Conservation (phyloP, 2,329 filamentous ascomycete species). For the Ascochyta koolunga region DNA sequence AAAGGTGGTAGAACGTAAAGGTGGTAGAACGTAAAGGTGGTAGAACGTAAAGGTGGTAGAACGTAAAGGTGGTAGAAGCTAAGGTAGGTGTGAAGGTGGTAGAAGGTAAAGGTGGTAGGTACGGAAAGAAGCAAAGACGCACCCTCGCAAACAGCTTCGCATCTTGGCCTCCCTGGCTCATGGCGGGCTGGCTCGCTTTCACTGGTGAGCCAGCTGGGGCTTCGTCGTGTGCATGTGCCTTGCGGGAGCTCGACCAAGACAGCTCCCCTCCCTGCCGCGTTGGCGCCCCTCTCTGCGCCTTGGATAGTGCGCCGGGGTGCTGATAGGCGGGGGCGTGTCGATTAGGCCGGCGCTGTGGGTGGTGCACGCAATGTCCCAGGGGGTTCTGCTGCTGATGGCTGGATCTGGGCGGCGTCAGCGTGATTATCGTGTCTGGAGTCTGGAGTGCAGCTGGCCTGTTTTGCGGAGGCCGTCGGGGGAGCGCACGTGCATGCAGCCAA, state of each 20-base stretch:
- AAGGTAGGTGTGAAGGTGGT: too few relatives aligned
- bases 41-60: too few relatives aligned
- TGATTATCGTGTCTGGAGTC: too few relatives aligned
- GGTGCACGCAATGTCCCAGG: not conserved
- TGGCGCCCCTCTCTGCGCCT: conserved; percentile 35
- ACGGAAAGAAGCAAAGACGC: conserved; percentile 51
- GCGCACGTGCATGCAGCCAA: conserved; percentile 28
- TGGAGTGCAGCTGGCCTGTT: conserved; percentile 10
- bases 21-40: too few relatives aligned
- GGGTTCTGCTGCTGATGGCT: not conserved
- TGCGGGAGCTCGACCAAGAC: conserved; percentile 28
- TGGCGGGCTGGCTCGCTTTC: conserved; percentile 48
- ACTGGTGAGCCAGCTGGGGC: conserved; percentile 15
- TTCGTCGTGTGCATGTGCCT: conserved; percentile 39
- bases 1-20: too few relatives aligned
- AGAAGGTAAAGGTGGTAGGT: too few relatives aligned
- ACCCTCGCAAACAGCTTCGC: conserved; percentile 99
- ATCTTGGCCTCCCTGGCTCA: conserved; percentile 81
- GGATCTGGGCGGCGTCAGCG: conserved; percentile 5
- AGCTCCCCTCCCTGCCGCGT: conserved; percentile 32
- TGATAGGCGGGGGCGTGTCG: conserved; percentile 19
- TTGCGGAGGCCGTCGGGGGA: conserved; percentile 30
- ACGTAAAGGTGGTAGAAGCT: too few relatives aligned
- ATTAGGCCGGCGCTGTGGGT: not conserved
- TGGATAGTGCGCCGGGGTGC: conserved; percentile 15